phyloP scores from a whole-genome alignment of 225 moss, liverwort and hornwort genomes.

The Asterella californica region DNA sequence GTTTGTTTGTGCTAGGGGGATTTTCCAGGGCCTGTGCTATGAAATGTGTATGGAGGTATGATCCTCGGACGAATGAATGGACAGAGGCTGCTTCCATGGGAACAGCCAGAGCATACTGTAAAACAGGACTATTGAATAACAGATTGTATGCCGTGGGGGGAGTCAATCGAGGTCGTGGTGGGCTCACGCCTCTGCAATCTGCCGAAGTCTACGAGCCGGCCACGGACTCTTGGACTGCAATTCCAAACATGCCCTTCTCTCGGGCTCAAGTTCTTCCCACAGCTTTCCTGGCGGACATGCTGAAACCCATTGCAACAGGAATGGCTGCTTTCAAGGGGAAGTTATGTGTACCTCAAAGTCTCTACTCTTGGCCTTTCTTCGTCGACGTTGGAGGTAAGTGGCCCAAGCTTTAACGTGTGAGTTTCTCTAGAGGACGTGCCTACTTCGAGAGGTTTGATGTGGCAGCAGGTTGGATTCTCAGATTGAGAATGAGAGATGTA shows the following conservation, averaged over 20 bases:
- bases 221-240: slow-evolving; percentile 80
- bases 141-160: slow-evolving; percentile 92
- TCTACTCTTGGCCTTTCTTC: slow-evolving; percentile 98
- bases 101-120: slow-evolving; percentile 89
- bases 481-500: not conserved
- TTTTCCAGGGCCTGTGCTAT: slow-evolving; percentile 90
- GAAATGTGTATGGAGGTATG: slow-evolving; percentile 91
- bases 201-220: slow-evolving; percentile 90
- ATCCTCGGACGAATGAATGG: slow-evolving; percentile 81
- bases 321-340: slow-evolving; percentile 88
- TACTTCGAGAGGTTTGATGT: not conserved
- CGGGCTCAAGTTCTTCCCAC: slow-evolving; percentile 85
- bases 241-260: slow-evolving; percentile 92
- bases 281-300: slow-evolving; percentile 87
- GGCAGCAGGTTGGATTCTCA: not conserved
- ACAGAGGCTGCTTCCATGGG: slow-evolving; percentile 82
- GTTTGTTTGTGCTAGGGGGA: slow-evolving; percentile 79
- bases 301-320: slow-evolving; percentile 97
- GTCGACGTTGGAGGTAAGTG: slow-evolving; percentile 80
- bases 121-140: slow-evolving; percentile 85
- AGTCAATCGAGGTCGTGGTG: slow-evolving; percentile 85
- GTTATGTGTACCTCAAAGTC: slow-evolving; percentile 87
- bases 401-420: not conserved
- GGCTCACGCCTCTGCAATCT: slow-evolving; percentile 86
- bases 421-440: not conserved